Base-by-base conservation (phyloP, 345 rosid genomes). In the Citrus sp. region DNA sequence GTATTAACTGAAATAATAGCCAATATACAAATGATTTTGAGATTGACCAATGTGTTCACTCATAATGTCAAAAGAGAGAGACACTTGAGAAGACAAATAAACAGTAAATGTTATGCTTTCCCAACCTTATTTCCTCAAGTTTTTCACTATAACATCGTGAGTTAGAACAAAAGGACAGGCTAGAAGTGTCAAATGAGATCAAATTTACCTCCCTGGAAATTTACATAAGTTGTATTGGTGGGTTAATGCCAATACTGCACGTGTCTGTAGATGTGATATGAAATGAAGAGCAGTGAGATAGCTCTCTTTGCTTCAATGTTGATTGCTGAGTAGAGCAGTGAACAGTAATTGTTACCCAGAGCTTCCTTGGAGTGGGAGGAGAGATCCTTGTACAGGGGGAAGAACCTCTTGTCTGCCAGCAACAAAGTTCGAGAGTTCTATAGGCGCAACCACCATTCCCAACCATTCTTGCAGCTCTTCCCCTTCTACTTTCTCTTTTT, bases 401-500 rank as follows among this genome's bases (percentile, higher is more conserved):
- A 92, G 79, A 38, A 90, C 74, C 81, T 73, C 89, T 86, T 90
- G 91, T 76, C 87, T 85, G 74, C 94, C 91, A 80, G 34, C 79
- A 63, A 97, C 82, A 80, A 97, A 97, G 24, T 73, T 55, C 13
- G 81, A 68, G 34, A 97, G 95, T 76, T 97, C 98, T 71, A 87
- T 78, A 3, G 98, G 96, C n/a, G 91, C 93, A 10, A 90, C 97
- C 78, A 97, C 97, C 87, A 88, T 78, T 70, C 85, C 90, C 84
- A 97, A 87, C 98, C 97, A 97, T 80, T 89, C 81, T 63, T 88
- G 92, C 82, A 97, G 82, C 82, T 92, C 97, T 82, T 93, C 97
- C 62, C 99, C 99, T 85, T 94, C 98, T 35, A 97, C 92, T 85
- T 94, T 97, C 88, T 97, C 99, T 73, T 85, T 89, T 77, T 91